Evolutionary conservation across 2,329 filamentous ascomycete genomes (phyloP), one percentile per base, ranked within the genome.

Genomic region (Chrysoporthe puriensis): DNA sequence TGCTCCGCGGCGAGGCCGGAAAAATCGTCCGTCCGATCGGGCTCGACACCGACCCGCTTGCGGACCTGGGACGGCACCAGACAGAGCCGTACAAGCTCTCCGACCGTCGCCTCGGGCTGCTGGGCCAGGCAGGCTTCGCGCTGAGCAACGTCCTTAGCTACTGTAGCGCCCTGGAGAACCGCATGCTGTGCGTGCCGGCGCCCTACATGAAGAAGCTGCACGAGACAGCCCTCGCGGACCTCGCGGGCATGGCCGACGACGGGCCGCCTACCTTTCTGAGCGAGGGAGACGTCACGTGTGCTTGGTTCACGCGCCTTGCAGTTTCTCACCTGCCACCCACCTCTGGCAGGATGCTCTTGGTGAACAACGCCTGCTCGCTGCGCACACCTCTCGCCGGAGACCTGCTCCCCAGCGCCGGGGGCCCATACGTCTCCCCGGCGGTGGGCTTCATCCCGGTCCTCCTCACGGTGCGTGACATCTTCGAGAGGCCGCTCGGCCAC

Each of bases 1-100:
- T 80, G 4, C 68, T 83, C 4, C 69, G 74, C 11, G 79, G 77
- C 3, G 70, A 73, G 11, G 77, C 76, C 9, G 71, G 74, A 11
- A 73, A 79, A 56, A 73, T 82, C 1, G 69, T 70, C 4, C 42
- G 67, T n/a, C 73, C 75, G 26, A 64, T 68, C 7, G 73, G 70
- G 16, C 57, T 70, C 36, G 71, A 73, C 42, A 63, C 72, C 7
- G 79, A 81, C 56, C 73, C 75, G 0, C 63, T 82, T 14, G 66
- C 64, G 11, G 62, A 69, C 1, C 62, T 76, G 1, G 73, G 74
- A 32, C 68, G 42, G 16, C 60, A 67, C 32, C 67, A 73, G 4
- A 73, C 63, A 1, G 76, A 77, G 59, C 43, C 64, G 14, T 72
- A 74, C 64, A 60, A 70, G 2, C 71, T 77, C 9, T 70, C 57